Evolutionary conservation across 225 moss, liverwort and hornwort species (phyloP), one percentile per base, ranked within the genome.

Genomic region (Polytrichum commune): DNA sequence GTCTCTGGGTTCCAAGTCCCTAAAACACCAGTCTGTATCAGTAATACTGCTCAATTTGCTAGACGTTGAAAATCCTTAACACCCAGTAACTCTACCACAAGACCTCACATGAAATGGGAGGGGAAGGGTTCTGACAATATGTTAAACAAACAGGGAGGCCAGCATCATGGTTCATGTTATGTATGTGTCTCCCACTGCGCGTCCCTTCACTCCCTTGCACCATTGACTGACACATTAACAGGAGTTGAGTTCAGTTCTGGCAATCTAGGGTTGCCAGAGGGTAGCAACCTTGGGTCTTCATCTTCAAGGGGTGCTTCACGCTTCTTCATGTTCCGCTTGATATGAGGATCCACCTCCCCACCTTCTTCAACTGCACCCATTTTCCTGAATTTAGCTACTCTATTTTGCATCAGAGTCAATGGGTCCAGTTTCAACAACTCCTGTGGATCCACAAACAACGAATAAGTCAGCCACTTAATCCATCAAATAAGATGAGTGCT

Each of bases 281-380:
- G 76, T 32, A 94, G 75, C 75, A 79, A 79, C 68, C 76, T 84
- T 35, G 90, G 74, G 58, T 92, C 92, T 57, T 86, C 91, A 33
- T 76, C 82, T 55, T 88, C 84, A 29, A 77, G 68, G 4, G 91
- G 76, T 54, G 71, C 75, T 9, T 98, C 94, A 28, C 91, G 83
- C 81, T 92, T 94, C 76, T 98, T 98, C 94, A 98, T 98, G 79
- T 93, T 98, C 53, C 92, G 84, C 81, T 98, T 98, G 71, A 91
- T 90, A 27, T 93, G 92, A 63, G 91, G 84, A 81, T 98, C 94
- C 23, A 89, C 91, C 32, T 91, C 92, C 46, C 80, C 78, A 70
- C 86, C 82, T 80, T 98, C 97, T 19, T 91, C 85, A 30, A 98
- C 84, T 60, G 88, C 82, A 67, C 97, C 95, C 69, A 98, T 98